Base-by-base conservation (phyloP, 306 rosid genomes). In the Heteromeles arbutifolia region DNA sequence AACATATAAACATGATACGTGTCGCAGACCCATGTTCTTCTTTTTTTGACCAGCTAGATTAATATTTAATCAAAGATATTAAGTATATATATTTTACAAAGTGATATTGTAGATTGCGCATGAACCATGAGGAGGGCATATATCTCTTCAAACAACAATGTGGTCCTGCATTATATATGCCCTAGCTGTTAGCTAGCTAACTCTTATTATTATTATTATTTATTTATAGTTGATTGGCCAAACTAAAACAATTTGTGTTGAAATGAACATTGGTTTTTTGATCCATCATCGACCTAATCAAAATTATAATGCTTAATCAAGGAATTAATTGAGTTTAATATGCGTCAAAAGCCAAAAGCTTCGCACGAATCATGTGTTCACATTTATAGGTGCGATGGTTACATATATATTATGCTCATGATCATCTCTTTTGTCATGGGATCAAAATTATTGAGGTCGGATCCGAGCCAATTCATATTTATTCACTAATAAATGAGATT, bases 21-120 rank as follows among this genome's bases (percentile, higher is more conserved):
- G 88, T 89, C 87, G 78, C 64, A 63, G 80, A 88, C 90, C 90
- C 90, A 82, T 85, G 87, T 78, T 88, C 89, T 69, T 72, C 81
- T 37, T 69, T 82, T 80, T 83, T 82, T 84, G 74, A 73, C 89
- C 70, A 72, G 54, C 54, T 48, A 4, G 1, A 53, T 9, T 73
- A 14, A 80, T 74, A 24, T 59, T 76, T 80, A 70, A 70, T 80
- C 22, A 58, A 58, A 26, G 6, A 31, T 18, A 58, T 39, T 58
- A 44, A 67, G 48, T 29, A 41, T 58, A 54, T 45, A 48, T 56
- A 19, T 54, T 21, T 21, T 45, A 22, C 28, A 52, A 54, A 29
- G 8, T 31, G 58, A 43, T 67, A 65, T 77, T 53, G 70, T 69
- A 77, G 72, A 72, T 79, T 82, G 65, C 71, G 39, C 78, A 74